Base-by-base conservation (phyloP, 78 protist species). In the Dictyostelium capitatum region DNA sequence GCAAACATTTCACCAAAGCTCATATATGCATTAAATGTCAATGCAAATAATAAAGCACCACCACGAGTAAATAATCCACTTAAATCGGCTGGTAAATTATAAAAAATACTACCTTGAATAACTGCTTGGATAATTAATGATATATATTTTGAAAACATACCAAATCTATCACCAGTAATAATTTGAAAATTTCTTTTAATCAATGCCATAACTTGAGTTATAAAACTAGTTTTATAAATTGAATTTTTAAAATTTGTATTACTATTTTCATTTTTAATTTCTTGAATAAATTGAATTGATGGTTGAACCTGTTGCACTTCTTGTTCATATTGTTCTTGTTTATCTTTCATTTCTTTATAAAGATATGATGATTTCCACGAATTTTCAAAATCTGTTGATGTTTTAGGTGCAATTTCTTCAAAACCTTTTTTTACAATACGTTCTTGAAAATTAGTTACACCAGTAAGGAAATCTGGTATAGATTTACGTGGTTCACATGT, bases 401-500 rank as follows among this genome's bases (percentile, higher is more conserved):
- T 65, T 9, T 28, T 23, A 4, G 74, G 74, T n/a, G 15, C 74
- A 25, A 2, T 30, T 6, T 23, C 74, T 30, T 65, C 74, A 4
- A 4, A 37, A 46, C 79, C 79, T 46, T 73, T 23, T 5, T 10
- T 23, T 2, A 73, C 11, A 9, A 46, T 73, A 46, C 79, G 51
- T 46, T 73, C 79, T 73, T 73, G 92, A 37, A 82, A 82, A 67
- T 87, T 87, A n/a, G 92, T 72, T 6, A 87, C 69, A 79, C 92
- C 92, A 87, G 92, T 87, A 9, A 87, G 17, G 43, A 87, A 87
- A 74, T 87, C 92, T 6, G 92, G 80, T 15, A 43, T 70, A 1
- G 92, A 87, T 53, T 87, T 87, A n/a, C 91, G 28, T 43, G 91
- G 91, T 83, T 83, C 91, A 51, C 91, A 83, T n/a, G 70, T 80